A percentile compares a stretch with the other conserved stretches of the same genome.
Conservation (phyloP, 2,329 filamentous ascomycete genomes). For the Trichoderma breve region DNA sequence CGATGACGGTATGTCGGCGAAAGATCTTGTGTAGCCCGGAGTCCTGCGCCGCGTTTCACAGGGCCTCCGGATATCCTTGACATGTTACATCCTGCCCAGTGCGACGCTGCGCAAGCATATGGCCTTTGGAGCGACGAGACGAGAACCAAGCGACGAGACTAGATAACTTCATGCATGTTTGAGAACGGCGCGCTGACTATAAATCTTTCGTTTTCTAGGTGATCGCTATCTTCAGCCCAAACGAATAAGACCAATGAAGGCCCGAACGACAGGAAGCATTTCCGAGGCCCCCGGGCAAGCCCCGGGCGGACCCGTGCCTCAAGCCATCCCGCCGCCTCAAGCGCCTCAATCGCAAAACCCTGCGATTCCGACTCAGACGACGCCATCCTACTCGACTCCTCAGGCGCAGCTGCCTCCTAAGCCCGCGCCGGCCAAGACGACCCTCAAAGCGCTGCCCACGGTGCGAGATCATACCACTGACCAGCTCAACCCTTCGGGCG, state of each 20-base stretch:
- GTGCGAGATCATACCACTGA: constrained; percentile 97
- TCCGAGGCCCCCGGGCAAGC: constrained; percentile 58
- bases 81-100: constrained; percentile 35
- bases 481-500: constrained; percentile 81
- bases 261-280: constrained; percentile 49
- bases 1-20: constrained; percentile 69
- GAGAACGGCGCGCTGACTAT: constrained; percentile 25
- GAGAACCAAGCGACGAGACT: background rate
- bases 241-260: constrained; percentile 59
- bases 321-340: constrained; percentile 49
- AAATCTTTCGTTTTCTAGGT: constrained; percentile 38
- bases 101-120: constrained; percentile 29
- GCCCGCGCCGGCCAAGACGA: constrained; percentile 75
- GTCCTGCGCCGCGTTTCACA: constrained; percentile 35
- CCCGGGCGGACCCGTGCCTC: constrained; percentile 43
- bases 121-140: constrained; percentile 1
- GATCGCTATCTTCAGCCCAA: constrained; percentile 51
- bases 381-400: constrained; percentile 37
- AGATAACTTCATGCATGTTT: background rate
- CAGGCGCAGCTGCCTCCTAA: constrained; percentile 64
- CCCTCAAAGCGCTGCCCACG: constrained; percentile 90
- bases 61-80: constrained; percentile 21
- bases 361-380: constrained; percentile 44
- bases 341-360: constrained; percentile 53
- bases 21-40: constrained; percentile 35